phyloP scores from a whole-genome alignment of 1,284 basidiomycete species.

The Cryptococcus jaspeensis region DNA sequence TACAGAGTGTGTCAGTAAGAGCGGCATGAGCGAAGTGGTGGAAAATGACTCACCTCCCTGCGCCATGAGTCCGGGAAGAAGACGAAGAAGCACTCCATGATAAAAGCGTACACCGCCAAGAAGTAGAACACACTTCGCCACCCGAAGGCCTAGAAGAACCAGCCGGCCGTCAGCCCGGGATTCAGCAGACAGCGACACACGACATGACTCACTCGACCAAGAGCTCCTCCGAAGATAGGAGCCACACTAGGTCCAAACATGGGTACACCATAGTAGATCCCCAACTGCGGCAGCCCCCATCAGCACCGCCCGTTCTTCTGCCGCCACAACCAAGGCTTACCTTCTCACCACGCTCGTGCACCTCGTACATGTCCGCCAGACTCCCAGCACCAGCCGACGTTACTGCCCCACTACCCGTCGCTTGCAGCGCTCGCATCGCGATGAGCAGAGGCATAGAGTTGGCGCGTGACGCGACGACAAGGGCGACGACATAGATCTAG shows the following conservation, averaged over 20 bases:
- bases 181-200: neutral
- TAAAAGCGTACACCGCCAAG: constrained; percentile 63
- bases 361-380: constrained; percentile 73
- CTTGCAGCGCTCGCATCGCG: constrained; percentile 52
- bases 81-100: constrained; percentile 61
- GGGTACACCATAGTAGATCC: constrained; percentile 48
- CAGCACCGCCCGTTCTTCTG: neutral
- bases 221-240: constrained; percentile 66
- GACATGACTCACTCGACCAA: constrained; percentile 49
- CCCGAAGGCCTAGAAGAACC: constrained; percentile 56
- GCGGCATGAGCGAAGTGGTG: neutral
- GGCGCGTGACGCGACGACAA: constrained; percentile 64
- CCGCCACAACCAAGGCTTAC: constrained; percentile 27
- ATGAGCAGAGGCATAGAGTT: constrained; percentile 65
- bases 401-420: constrained; percentile 67
- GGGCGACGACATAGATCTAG: constrained; percentile 63
- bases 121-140: constrained; percentile 85
- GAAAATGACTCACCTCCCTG: constrained; percentile 54
- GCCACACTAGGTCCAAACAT: constrained; percentile 63
- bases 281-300: constrained; percentile 33
- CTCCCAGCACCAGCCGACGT: constrained; percentile 76
- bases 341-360: constrained; percentile 70
- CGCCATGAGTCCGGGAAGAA: constrained; percentile 79
- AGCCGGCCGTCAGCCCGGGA: neutral
- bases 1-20: constrained; percentile 2